Base-by-base conservation (phyloP, 805 yeast species). In the Wickerhamiella azymoides region DNA sequence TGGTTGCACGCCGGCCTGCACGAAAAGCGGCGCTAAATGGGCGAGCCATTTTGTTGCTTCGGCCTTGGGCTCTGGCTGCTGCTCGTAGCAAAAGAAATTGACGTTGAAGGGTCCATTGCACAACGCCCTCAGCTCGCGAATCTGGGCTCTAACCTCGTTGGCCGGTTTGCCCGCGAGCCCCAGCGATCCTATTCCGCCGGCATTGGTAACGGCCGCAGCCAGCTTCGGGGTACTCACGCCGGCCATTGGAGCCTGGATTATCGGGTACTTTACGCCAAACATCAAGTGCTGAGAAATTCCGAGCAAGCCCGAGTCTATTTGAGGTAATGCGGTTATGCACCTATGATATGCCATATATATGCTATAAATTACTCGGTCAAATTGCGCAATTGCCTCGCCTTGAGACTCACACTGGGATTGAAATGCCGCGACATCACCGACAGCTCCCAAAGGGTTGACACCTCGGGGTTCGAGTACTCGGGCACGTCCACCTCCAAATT, bases 401-500 rank as follows among this genome's bases (percentile, higher is more conserved):
- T 27, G n/a, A 42, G 40, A 3, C 39, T 30, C n/a, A 88, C 84
- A 47, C 73, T 64, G 2, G 94, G 94, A 50, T 85, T 75, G 59
- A 84, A 92, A 62, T 92, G 97, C 50, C 77, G 75, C 47, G 79
- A 80, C 47, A 92, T 66, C 36, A 89, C 62, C 5, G 79, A 79
- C 44, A 78, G 76, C 58, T 92, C 98, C 94, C 95, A 92, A 30
- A 89, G 64, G 0, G 86, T 80, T 1, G 96, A 93, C 14, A 89
- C 92, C 37, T 80, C 89, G 1, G 94, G 74, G 57, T 92, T 88
- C 53, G 83, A 68, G 59, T 89, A 76, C 52, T 80, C 84, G 10
- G 84, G 76, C 39, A 74, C 78, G 45, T 73, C 74, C 10, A 72
- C 72, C 41, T 77, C 85, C 53, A 79, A 68, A 24, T 76, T 74